Conservation (phyloP, 2,329 filamentous ascomycete species). For the Phialocephala sp. region DNA sequence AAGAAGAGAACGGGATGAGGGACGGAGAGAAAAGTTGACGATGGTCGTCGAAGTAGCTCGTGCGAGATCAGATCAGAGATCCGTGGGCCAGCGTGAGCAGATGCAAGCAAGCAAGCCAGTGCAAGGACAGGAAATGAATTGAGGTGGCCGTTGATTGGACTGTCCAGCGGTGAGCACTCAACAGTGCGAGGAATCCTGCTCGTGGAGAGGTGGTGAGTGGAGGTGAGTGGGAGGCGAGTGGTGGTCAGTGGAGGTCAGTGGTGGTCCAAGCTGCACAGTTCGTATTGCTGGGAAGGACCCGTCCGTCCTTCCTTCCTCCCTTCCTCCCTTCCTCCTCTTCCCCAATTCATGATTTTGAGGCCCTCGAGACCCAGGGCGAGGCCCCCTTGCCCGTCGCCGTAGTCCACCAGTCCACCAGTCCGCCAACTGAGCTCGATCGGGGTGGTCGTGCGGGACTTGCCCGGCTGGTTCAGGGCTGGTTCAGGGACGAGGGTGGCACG, state of each 20-base stretch:
- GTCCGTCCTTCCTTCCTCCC: not conserved
- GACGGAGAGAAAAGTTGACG: not conserved
- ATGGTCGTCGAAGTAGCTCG: not conserved
- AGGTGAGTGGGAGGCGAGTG: not conserved
- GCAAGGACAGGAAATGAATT: slow-evolving; percentile 21
- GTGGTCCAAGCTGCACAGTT: too few relatives aligned
- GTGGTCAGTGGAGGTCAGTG: not conserved
- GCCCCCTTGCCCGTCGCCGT: too few relatives aligned
- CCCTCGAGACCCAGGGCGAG: too few relatives aligned
- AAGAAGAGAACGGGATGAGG: not conserved
- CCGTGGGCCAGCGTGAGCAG: not conserved
- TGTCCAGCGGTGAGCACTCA: slow-evolving; percentile 17
- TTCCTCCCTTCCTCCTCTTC: not conserved
- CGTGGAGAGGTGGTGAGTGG: slow-evolving; percentile 11
- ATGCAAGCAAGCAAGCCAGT: not conserved
- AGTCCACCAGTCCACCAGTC: not conserved
- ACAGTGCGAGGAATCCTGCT: slow-evolving; percentile 14
- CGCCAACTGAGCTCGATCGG: not conserved
- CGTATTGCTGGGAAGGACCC: slow-evolving; percentile 12
- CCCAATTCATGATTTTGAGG: too few relatives aligned
- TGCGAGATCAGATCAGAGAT: not conserved
- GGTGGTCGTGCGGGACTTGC: not conserved
- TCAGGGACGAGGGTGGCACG: not conserved
- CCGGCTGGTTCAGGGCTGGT: not conserved
- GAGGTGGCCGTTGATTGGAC: slow-evolving; percentile 24